Percentiles rank a stretch among this genome's conserved stretches.
phyloP scores from a whole-genome alignment of 441 rosid species.

The Gossypium davidsonii region DNA sequence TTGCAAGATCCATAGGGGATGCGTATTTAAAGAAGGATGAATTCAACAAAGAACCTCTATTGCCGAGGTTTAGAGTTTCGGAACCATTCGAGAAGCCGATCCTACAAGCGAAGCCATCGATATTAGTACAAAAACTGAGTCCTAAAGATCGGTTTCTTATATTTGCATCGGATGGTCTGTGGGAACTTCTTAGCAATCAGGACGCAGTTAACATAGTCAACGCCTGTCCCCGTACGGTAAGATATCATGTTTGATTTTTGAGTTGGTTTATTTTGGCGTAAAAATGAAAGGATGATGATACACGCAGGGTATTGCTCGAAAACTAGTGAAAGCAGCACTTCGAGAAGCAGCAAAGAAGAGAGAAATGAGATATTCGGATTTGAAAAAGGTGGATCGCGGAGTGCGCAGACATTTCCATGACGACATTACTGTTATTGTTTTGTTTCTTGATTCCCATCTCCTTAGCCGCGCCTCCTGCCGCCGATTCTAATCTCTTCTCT shows the following conservation, averaged over 20 bases:
- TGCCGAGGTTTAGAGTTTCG: constrained; percentile 66
- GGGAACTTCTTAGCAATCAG: constrained; percentile 91
- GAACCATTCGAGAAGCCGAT: constrained; percentile 69
- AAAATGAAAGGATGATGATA: no score
- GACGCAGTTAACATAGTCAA: constrained; percentile 83
- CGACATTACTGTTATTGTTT: constrained; percentile 71
- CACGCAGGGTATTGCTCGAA: constrained; percentile 70
- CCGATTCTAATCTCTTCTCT: background rate
- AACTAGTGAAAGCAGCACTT: constrained; percentile 65
- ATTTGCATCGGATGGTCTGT: constrained; percentile 93
- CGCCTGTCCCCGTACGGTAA: constrained; percentile 65
- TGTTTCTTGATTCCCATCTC: constrained; percentile 59
- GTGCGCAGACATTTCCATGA: constrained; percentile 95
- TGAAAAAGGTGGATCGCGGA: constrained; percentile 83
- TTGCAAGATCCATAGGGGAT: constrained; percentile 88
- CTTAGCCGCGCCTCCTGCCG: constrained; percentile 34
- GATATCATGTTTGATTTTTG: constrained; percentile 16
- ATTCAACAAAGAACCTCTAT: constrained; percentile 70
- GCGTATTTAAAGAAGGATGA: constrained; percentile 81
- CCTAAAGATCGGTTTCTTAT: constrained; percentile 84
- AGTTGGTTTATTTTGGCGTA: no score
- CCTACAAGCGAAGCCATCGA: constrained; percentile 75
- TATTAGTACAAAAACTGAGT: constrained; percentile 55
- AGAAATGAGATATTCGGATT: constrained; percentile 83
- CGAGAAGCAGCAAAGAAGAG: constrained; percentile 81